Conservation (phyloP, 345 rosid species). For the Erucastrum elatum region DNA sequence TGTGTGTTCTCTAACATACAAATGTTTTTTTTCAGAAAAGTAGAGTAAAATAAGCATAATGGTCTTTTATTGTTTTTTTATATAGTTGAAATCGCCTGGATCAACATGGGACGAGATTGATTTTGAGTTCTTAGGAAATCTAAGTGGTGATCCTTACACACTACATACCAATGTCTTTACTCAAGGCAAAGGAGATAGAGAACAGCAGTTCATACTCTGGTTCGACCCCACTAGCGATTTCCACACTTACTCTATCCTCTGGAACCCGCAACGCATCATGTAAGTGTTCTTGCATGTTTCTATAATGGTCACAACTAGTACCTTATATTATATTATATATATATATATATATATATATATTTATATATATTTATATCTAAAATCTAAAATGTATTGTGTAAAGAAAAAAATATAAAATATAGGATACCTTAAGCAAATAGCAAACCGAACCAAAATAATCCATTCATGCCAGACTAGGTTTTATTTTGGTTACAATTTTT, state of each 20-base stretch:
- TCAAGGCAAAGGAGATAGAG: conserved; percentile 64
- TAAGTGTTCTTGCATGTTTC: conserved; percentile 29
- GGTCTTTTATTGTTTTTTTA: background rate
- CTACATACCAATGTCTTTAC: conserved; percentile 61
- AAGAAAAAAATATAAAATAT: background rate
- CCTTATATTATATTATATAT: background rate
- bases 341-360: background rate
- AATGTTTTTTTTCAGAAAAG: background rate
- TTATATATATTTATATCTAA: background rate
- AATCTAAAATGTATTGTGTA: background rate
- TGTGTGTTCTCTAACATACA: background rate
- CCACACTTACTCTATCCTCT: conserved; percentile 64
- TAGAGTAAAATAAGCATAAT: background rate
- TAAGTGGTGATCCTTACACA: conserved; percentile 62
- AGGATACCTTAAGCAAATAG: background rate
- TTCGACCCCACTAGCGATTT: conserved; percentile 68
- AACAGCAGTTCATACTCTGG: conserved; percentile 70
- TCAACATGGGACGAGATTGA: conserved; percentile 70
- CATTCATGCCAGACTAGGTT: background rate
- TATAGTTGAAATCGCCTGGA: conserved; percentile 57
- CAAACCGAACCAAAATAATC: background rate
- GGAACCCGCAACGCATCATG: conserved; percentile 63
- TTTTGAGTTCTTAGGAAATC: conserved; percentile 67
- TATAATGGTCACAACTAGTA: background rate
- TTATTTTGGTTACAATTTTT: background rate